A percentile compares a stretch with the other conserved stretches of the same genome.
Evolutionary conservation across 306 rosid genomes (phyloP).

Genomic region (apple (Malus domestica)): ASM211411v1 NC_041792.1:30491907-30492406

Average conservation of each 20-base stretch:
- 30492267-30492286: slow-evolving; percentile 70
- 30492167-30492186: neutral
- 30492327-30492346: slow-evolving; percentile 61
- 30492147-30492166: slow-evolving; percentile 65
- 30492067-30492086: slow-evolving; percentile 30
- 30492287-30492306: slow-evolving; percentile 63
- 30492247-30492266: slow-evolving; percentile 53
- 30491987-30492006: slow-evolving; percentile 24
- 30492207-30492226: neutral
- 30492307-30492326: slow-evolving; percentile 68
- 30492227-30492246: neutral
- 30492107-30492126: slow-evolving; percentile 30
- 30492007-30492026: neutral
- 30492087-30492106: slow-evolving; percentile 60
- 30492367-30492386: neutral
- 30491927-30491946: slow-evolving; percentile 52
- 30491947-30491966: slow-evolving; percentile 50
- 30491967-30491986: slow-evolving; percentile 55
- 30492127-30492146: slow-evolving; percentile 39
- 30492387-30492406: neutral
- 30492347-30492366: neutral
- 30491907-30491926: slow-evolving; percentile 56
- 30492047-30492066: neutral
- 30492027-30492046: neutral
- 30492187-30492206: neutral